Conservation (phyloP, 371 early-diverging fungal genomes). For the Rhizopus delemar region DNA sequence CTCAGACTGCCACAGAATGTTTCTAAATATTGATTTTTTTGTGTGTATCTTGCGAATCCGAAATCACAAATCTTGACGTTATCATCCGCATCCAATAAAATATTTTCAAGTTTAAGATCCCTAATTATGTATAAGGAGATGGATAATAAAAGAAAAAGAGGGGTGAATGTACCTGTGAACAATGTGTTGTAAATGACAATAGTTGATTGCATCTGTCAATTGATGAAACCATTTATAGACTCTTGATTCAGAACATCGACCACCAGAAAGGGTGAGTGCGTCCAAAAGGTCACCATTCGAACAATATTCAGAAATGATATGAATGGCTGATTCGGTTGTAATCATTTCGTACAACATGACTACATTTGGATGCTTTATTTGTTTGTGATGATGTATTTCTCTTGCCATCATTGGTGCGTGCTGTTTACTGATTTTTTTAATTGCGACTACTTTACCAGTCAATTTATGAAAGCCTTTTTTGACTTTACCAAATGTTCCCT, state of each 20-base stretch:
- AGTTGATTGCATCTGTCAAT: slow-evolving; percentile 71
- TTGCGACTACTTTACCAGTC: slow-evolving; percentile 80
- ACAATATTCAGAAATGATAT: slow-evolving; percentile 79
- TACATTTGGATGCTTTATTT: slow-evolving; percentile 80
- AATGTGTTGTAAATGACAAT: slow-evolving; percentile 74
- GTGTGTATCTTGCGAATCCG: slow-evolving; percentile 81
- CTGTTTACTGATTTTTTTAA: slow-evolving; percentile 84
- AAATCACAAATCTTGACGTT: slow-evolving; percentile 86
- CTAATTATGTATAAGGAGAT: slow-evolving; percentile 29
- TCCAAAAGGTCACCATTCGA: slow-evolving; percentile 78
- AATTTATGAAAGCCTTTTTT: slow-evolving; percentile 70
- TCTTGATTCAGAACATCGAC: slow-evolving; percentile 52
- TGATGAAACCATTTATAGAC: slow-evolving; percentile 70
- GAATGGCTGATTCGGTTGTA: slow-evolving; percentile 77
- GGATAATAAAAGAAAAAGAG: not conserved
- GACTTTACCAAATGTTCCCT: slow-evolving; percentile 82
- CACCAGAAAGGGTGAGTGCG: slow-evolving; percentile 54
- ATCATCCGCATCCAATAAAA: slow-evolving; percentile 72
- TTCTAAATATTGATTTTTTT: slow-evolving; percentile 68
- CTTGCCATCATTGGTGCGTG: slow-evolving; percentile 75
- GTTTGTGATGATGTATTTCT: slow-evolving; percentile 85
- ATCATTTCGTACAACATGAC: slow-evolving; percentile 85
- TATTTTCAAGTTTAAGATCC: slow-evolving; percentile 86
- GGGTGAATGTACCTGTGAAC: slow-evolving; percentile 52
- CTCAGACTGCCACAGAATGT: slow-evolving; percentile 85